Conservation (phyloP, 75 land plant genomes). For the Azolla pinnata region DNA sequence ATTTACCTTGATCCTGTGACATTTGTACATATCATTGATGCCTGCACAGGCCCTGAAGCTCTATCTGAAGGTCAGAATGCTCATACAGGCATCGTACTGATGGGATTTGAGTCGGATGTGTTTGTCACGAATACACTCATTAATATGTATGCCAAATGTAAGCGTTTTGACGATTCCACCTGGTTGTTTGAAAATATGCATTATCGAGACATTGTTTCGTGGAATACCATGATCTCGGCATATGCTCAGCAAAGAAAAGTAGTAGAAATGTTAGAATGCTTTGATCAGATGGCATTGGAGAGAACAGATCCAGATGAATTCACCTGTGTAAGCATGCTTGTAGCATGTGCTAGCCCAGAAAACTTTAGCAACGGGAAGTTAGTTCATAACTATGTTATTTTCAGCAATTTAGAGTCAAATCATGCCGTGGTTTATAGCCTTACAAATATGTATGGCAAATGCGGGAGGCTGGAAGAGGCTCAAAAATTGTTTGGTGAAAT, state of each 20-base stretch:
- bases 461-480: slow-evolving; percentile 13
- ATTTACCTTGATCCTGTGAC: background rate
- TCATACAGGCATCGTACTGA: background rate
- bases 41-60: background rate
- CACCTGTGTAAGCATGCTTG: too few relatives aligned
- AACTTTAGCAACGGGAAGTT: slow-evolving; percentile 17
- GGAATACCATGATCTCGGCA: slow-evolving; percentile 3
- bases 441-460: slow-evolving; percentile 28
- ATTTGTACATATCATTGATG: background rate
- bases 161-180: background rate
- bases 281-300: too few relatives aligned
- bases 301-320: too few relatives aligned
- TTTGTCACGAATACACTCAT: background rate
- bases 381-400: slow-evolving; percentile 11
- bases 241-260: too few relatives aligned
- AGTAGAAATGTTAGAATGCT: too few relatives aligned
- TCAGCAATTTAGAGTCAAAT: slow-evolving; percentile 5
- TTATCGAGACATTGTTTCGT: background rate
- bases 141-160: background rate
- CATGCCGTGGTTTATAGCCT: slow-evolving; percentile 10
- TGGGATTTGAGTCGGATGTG: background rate
- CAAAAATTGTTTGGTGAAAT: slow-evolving; percentile 12
- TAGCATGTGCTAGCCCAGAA: too few relatives aligned
- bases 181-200: background rate
- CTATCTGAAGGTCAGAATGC: background rate